These are phyloP conservation scores for Flammula alnicola DNA, from an alignment of 1,284 basidiomycete genomes.

Conservation along the genomic window DNA sequence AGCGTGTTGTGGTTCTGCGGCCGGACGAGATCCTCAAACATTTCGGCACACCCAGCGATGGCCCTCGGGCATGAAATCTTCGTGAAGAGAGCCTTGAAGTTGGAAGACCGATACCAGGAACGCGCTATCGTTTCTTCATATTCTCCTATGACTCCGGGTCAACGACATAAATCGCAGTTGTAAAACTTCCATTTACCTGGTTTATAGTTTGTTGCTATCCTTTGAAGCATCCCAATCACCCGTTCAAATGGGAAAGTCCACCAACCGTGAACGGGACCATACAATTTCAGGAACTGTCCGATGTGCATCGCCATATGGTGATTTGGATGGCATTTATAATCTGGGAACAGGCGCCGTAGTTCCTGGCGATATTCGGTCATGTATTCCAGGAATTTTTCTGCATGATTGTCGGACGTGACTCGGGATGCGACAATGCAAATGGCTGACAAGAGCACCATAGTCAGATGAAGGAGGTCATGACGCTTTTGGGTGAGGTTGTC, in stretches of 20 bases:
- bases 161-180: not conserved
- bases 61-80: not conserved
- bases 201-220: conserved; percentile 26
- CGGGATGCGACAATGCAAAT: conserved; percentile 21
- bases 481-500: conserved; percentile 1
- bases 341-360: conserved; percentile 21
- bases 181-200: conserved; percentile 16
- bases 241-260: conserved; percentile 32
- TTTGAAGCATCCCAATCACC: conserved; percentile 26
- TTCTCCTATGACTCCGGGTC: not conserved
- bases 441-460: conserved; percentile 22
- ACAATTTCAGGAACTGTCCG: conserved; percentile 12
- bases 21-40: not conserved
- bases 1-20: not conserved
- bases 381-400: conserved; percentile 18
- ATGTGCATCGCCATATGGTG: conserved; percentile 23
- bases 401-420: conserved; percentile 8
- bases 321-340: conserved; percentile 19
- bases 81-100: not conserved
- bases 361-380: conserved; percentile 23
- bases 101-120: not conserved
- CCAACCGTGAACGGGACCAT: conserved; percentile 20
- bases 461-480: conserved; percentile 18
- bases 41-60: not conserved
- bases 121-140: not conserved